Evolutionary conservation across 2,329 filamentous ascomycete species (phyloP).

Genomic region (Cryphonectria japonica): DNA sequence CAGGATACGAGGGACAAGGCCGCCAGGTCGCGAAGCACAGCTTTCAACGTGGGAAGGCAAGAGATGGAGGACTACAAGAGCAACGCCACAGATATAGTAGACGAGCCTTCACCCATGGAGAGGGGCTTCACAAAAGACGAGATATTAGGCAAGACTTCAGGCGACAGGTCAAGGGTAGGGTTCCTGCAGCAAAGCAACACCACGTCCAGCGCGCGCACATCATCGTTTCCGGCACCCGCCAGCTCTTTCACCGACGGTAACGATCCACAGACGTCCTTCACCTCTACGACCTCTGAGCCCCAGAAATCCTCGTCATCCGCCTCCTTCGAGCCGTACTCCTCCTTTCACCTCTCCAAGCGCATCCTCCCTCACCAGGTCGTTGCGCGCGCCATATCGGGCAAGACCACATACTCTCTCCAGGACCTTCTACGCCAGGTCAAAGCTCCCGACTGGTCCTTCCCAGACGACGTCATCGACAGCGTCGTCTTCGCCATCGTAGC

Average conservation of each 20-base stretch:
- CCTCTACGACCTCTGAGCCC: conserved; percentile 47
- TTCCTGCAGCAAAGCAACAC: conserved; percentile 50
- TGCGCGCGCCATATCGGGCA: conserved; percentile 75
- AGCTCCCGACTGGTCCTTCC: conserved; percentile 78
- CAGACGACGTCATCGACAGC: conserved; percentile 82
- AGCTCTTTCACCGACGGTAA: conserved; percentile 30
- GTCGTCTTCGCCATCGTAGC: conserved; percentile 88
- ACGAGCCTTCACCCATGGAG: conserved; percentile 47
- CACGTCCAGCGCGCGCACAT: conserved; percentile 39
- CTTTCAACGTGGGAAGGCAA: conserved; percentile 60
- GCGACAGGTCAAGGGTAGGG: conserved; percentile 33
- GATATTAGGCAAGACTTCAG: conserved; percentile 48
- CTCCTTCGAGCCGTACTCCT: conserved; percentile 84
- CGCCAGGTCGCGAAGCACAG: conserved; percentile 55
- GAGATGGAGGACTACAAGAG: conserved; percentile 65
- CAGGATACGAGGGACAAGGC: conserved; percentile 57
- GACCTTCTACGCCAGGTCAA: conserved; percentile 82
- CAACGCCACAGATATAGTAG: conserved; percentile 58
- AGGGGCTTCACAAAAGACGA: conserved; percentile 65
- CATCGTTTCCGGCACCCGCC: conserved; percentile 29
- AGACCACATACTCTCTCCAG: conserved; percentile 77
- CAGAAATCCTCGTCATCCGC: conserved; percentile 43
- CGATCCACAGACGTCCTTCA: conserved; percentile 26
- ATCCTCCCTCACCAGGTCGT: conserved; percentile 82
- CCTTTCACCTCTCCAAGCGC: conserved; percentile 79